Evolutionary conservation across 106 monocot genomes (phyloP), one percentile per base, ranked within the genome.

Genomic region (Apostasia ramifera): DNA sequence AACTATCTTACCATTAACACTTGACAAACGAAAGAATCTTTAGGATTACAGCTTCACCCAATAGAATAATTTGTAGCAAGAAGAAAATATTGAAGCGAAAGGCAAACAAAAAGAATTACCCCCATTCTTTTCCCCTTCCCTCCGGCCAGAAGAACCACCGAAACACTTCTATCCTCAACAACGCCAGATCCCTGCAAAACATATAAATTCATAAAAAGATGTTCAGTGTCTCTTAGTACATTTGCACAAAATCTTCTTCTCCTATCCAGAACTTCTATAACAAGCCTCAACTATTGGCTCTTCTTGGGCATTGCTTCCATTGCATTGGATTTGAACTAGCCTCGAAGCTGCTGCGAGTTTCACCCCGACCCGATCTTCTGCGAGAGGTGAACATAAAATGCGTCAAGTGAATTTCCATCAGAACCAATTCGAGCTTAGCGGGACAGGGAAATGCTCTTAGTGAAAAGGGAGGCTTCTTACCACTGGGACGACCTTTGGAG

Each of bases 111-210:
- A 57, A 44, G n/a, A 72, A 13, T 55, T 87, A 92, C 95, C 83
- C 92, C 95, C 95, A 97, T 97, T 11, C 95, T 56, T 72, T 84
- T 97, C 49, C 95, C 95, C 68, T 75, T 80, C 12, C 95, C 95
- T 72, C 95, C 95, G 0, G 95, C 86, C 72, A 97, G 70, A 15
- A 97, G 81, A 57, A 97, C 74, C 72, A 97, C 97, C 3, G 92
- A 97, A 63, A 97, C 89, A 50, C 92, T 92, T 83, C 57, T 89
- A 66, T 92, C 89, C 71, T 83, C 84, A 69, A 97, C 92, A 66
- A 43, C 45, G 47, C 48, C 77, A 72, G 8, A 46, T 11, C 63
- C 63, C 91, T 82, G 60, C 38, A 57, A 72, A 68, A 39, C 77
- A 48, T 13, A 65, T 38, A 48, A 65, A 41, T 65, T 26, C 10